Evolutionary conservation across 2,329 filamentous ascomycete genomes (phyloP).

Genomic region (Pyricularia sp.): DNA sequence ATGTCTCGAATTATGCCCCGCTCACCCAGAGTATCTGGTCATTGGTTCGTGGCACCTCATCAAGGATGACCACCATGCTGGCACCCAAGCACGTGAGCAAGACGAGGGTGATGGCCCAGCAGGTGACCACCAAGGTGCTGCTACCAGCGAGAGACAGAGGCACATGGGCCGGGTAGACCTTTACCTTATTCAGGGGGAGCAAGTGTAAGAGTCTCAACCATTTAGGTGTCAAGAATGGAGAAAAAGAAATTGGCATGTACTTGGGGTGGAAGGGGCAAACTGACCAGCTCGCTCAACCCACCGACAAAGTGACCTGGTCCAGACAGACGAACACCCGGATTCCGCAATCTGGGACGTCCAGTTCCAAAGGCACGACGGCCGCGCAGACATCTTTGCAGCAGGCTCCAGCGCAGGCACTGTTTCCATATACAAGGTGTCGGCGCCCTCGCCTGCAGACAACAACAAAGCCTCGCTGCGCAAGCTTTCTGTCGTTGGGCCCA

Average conservation of each 20-base stretch:
- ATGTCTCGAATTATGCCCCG: slow-evolving; percentile 66
- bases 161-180: slow-evolving; percentile 68
- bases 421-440: slow-evolving; percentile 48
- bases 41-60: slow-evolving; percentile 41
- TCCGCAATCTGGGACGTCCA: slow-evolving; percentile 80
- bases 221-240: background rate
- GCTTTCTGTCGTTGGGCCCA: slow-evolving; percentile 30
- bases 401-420: slow-evolving; percentile 71
- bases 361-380: slow-evolving; percentile 50
- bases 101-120: background rate
- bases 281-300: slow-evolving; percentile 2
- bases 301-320: slow-evolving; percentile 38
- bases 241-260: background rate
- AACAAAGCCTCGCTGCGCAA: slow-evolving; percentile 23
- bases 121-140: background rate
- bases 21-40: slow-evolving; percentile 55
- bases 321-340: slow-evolving; percentile 47
- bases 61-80: background rate
- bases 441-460: slow-evolving; percentile 11
- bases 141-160: slow-evolving; percentile 35
- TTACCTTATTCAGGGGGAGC: slow-evolving; percentile 42
- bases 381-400: slow-evolving; percentile 52
- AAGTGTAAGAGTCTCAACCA: slow-evolving; percentile 40
- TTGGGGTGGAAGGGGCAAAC: background rate
- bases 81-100: background rate